Evolutionary conservation across 23 red algal genomes (phyloP), one percentile per base, ranked within the genome.

Genomic region (Chondrus crispus): DNA sequence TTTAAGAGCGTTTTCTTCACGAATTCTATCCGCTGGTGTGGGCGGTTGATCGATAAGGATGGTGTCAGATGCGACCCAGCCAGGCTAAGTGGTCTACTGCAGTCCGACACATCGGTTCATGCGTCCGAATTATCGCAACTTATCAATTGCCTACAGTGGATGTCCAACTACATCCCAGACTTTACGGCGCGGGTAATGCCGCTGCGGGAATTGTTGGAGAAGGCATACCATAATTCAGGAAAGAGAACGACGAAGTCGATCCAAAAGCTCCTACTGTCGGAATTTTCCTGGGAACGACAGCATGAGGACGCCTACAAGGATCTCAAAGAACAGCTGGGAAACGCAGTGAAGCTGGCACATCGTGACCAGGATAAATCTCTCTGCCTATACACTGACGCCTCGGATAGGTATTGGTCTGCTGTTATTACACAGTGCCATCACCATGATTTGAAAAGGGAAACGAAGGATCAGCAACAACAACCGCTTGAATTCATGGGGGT

Each of bases 171-270:
- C 24, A 72, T 72, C 22, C 66, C 66, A 1, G 24, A 38, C 33
- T 72, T 72, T 1, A 38, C 66, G 52, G 52, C 14, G 22, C 52
- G 52, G n/a, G n/a, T n/a, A n/a, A n/a, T 55, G 50, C 33, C 74
- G 58, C 58, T 85, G 37, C 48, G 10, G 19, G 36, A 85, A 40
- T 29, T 85, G 5, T 45, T 85, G 8, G 13, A 85, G 46, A 57
- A 85, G 19, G 53, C 62, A 68, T 69, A 85, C 8, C 14, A 63
- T 51, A 5, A 5, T 7, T 85, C 6, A 9, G 44, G 40, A 9
- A 74, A 73, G 12, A 2, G 68, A 3, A 88, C 68, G 47, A 58
- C 37, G 13, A 88, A 75, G 68, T 88, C 84, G 3, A 60, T 53
- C 2, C 3, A 33, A 74, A 22, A 14, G 37, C 37, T 88, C 5